These are phyloP conservation scores for Solanum tarapatanum DNA, from an alignment of 257 asterid species.

Conservation along the genomic window DNA sequence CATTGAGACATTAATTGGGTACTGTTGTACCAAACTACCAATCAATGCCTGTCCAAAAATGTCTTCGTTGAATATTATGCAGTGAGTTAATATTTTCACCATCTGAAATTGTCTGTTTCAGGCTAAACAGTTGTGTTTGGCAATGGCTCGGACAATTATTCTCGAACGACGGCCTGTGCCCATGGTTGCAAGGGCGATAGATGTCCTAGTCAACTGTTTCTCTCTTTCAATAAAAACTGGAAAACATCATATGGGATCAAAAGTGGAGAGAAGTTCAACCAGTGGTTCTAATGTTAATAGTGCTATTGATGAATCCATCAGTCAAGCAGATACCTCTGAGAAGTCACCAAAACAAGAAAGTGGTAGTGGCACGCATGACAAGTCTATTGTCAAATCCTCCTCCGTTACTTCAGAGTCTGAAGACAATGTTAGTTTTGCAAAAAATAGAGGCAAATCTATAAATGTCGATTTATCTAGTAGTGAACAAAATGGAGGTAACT, in stretches of 20 bases:
- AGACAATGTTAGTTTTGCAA: conserved; percentile 19
- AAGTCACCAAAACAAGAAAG: conserved; percentile 27
- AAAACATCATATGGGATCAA: conserved; percentile 41
- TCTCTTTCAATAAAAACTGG: conserved; percentile 62
- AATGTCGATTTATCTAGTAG: conserved; percentile 27
- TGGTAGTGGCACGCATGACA: conserved; percentile 20
- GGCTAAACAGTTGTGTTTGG: conserved; percentile 82
- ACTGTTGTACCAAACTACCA: not conserved
- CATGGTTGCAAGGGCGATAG: conserved; percentile 54
- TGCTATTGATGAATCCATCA: conserved; percentile 20
- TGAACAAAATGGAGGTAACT: conserved; percentile 20
- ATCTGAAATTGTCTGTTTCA: conserved; percentile 20
- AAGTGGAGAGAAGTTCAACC: conserved; percentile 41
- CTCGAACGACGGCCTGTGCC: conserved; percentile 80
- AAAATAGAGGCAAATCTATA: conserved; percentile 9
- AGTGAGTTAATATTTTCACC: not conserved
- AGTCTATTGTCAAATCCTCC: conserved; percentile 19
- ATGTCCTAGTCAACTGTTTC: conserved; percentile 37
- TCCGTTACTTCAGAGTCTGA: conserved; percentile 46
- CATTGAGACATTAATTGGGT: not conserved
- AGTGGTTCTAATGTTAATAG: conserved; percentile 30
- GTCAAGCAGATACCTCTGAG: conserved; percentile 27
- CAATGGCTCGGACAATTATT: conserved; percentile 45
- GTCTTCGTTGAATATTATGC: not conserved
- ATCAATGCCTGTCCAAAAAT: not conserved